These are phyloP conservation scores for Tillandsia fasciculata DNA, from an alignment of 176 grass and related monocot species.

Conservation along the genomic window DNA sequence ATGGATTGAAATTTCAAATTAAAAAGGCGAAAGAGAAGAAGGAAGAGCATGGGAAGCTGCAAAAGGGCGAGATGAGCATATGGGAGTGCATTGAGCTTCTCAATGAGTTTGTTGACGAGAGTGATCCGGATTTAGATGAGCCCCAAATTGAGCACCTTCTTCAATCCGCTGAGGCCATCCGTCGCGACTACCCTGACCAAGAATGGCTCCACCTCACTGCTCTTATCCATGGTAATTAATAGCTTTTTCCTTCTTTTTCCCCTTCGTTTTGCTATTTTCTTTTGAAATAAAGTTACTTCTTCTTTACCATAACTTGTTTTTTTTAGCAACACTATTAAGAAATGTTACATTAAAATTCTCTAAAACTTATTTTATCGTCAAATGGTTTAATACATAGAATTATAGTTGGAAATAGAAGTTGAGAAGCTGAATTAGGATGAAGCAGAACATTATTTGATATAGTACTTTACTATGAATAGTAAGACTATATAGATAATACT, in stretches of 20 bases:
- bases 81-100: constrained; percentile 86
- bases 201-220: constrained; percentile 95
- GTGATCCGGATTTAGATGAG: constrained; percentile 90
- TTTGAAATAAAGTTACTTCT: too few relatives aligned
- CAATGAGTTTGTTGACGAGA: constrained; percentile 82
- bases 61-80: constrained; percentile 63
- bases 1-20: background rate
- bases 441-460: too few relatives aligned
- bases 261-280: background rate
- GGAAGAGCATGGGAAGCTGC: constrained; percentile 33
- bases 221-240: constrained; percentile 60
- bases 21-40: constrained; percentile 29
- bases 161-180: constrained; percentile 89
- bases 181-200: constrained; percentile 76
- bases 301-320: background rate
- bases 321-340: background rate
- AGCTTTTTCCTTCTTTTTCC: background rate
- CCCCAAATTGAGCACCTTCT: constrained; percentile 97
- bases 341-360: background rate
- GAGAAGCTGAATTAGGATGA: background rate
- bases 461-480: background rate
- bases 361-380: background rate
- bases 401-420: background rate
- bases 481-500: too few relatives aligned
- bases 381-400: background rate